Evolutionary conservation across 805 yeast species (phyloP).

Genomic region (Myxozyma kluyveri): DNA sequence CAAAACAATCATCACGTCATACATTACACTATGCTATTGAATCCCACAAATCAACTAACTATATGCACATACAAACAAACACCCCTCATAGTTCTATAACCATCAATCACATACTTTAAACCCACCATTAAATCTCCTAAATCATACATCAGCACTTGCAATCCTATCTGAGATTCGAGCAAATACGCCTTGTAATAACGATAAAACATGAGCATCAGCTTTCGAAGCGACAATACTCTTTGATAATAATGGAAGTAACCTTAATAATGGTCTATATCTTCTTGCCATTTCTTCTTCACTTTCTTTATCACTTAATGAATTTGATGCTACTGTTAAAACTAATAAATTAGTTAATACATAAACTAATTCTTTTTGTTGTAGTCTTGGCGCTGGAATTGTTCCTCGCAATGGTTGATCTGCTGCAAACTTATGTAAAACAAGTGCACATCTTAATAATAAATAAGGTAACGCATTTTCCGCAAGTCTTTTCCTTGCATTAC

Average conservation of each 20-base stretch:
- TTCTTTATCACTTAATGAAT: background rate
- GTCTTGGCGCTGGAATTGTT: constrained; percentile 60
- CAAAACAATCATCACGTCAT: background rate
- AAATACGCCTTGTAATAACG: constrained; percentile 23
- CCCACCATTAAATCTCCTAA: no score
- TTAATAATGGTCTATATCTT: constrained; percentile 20
- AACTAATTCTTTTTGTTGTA: constrained; percentile 61
- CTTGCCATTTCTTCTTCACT: background rate
- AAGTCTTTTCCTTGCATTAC: constrained; percentile 24
- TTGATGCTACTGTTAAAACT: constrained; percentile 8
- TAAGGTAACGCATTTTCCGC: constrained; percentile 44
- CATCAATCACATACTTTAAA: no score
- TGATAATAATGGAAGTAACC: constrained; percentile 25
- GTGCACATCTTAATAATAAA: constrained; percentile 56
- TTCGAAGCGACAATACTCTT: constrained; percentile 27
- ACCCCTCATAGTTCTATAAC: no score
- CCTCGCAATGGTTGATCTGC: constrained; percentile 61
- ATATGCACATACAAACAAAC: background rate
- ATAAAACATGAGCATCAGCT: constrained; percentile 18
- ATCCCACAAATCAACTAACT: background rate
- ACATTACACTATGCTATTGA: background rate
- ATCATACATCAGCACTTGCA: no score
- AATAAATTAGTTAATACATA: constrained; percentile 31
- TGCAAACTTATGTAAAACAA: constrained; percentile 60
- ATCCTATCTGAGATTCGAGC: constrained; percentile 25